Conservation (phyloP, 768 basidiomycete genomes). For the Tricholoma furcatifolium region DNA sequence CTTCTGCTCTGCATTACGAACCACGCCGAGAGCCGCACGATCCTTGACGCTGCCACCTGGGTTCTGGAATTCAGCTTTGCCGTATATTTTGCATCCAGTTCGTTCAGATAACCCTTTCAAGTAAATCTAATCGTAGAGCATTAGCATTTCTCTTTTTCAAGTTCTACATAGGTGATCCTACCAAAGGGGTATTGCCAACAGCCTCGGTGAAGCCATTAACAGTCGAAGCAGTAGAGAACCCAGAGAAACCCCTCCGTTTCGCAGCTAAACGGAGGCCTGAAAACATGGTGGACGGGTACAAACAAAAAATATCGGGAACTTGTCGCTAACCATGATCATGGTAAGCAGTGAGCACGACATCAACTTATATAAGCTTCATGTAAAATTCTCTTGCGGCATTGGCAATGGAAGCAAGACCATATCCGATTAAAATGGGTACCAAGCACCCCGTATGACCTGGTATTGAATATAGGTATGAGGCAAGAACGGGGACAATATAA, state of each 20-base stretch:
- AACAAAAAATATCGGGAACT: conserved; percentile 1
- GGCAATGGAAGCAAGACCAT: conserved; percentile 11
- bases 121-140: conserved; percentile 59
- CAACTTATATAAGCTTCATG: conserved; percentile 27
- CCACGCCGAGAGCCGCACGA: conserved; percentile 87
- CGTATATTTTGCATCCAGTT: conserved; percentile 81
- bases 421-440: conserved; percentile 22
- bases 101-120: conserved; percentile 79
- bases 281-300: conserved; percentile 30
- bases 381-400: not conserved
- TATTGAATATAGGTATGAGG: conserved; percentile 22
- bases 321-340: conserved; percentile 1
- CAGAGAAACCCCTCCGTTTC: conserved; percentile 31
- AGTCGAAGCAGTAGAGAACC: conserved; percentile 38
- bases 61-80: conserved; percentile 99
- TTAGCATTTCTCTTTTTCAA: not conserved
- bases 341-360: conserved; percentile 38
- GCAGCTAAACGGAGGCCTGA: conserved; percentile 28
- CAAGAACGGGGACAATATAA: conserved; percentile 22
- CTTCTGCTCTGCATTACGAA: conserved; percentile 82
- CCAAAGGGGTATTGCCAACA: conserved; percentile 92
- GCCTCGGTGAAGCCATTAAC: conserved; percentile 85
- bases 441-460: conserved; percentile 22
- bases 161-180: conserved; percentile 31
- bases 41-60: conserved; percentile 99